Evolutionary conservation across 176 grass and related monocot species (phyloP).

Genomic region (Miscanthus lutarioriparius): DNA sequence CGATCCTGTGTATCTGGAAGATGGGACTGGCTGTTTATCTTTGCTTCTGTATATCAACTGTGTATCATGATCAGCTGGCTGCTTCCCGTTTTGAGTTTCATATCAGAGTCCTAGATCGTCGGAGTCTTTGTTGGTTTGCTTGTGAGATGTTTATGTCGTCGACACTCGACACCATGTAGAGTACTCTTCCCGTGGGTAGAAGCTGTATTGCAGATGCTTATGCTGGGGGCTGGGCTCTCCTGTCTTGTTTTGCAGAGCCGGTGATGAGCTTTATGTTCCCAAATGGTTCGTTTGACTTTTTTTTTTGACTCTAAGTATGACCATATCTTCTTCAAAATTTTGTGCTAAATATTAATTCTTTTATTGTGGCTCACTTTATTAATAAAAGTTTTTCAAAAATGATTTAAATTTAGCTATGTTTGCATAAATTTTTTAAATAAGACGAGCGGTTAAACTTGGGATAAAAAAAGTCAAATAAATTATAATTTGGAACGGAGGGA

Average conservation of each 20-base stretch:
- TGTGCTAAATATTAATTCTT: too few relatives aligned
- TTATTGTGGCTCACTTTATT: too few relatives aligned
- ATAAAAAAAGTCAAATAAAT: too few relatives aligned
- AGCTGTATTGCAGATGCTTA: slow-evolving; percentile 20
- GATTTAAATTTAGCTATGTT: too few relatives aligned
- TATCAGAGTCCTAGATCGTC: neutral
- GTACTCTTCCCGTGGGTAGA: neutral
- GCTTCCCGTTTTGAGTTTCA: slow-evolving; percentile 39
- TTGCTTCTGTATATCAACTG: slow-evolving; percentile 36
- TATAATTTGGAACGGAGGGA: too few relatives aligned
- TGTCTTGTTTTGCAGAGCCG: slow-evolving; percentile 17
- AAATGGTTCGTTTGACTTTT: too few relatives aligned
- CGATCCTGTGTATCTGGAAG: neutral
- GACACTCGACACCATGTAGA: slow-evolving; percentile 17
- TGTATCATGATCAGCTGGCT: slow-evolving; percentile 18
- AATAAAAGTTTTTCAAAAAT: too few relatives aligned
- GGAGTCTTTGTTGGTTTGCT: slow-evolving; percentile 39
- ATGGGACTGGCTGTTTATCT: slow-evolving; percentile 22
- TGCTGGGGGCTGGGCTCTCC: slow-evolving; percentile 1
- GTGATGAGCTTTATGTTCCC: slow-evolving; percentile 17
- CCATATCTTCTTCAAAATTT: too few relatives aligned
- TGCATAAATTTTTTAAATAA: too few relatives aligned
- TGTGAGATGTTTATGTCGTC: slow-evolving; percentile 32
- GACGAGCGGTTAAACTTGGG: too few relatives aligned
- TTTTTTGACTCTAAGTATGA: too few relatives aligned